A percentile compares a stretch with the other conserved stretches of the same genome.
Conservation (phyloP, 306 rosid genomes). For the Lathyrus sativus region DNA sequence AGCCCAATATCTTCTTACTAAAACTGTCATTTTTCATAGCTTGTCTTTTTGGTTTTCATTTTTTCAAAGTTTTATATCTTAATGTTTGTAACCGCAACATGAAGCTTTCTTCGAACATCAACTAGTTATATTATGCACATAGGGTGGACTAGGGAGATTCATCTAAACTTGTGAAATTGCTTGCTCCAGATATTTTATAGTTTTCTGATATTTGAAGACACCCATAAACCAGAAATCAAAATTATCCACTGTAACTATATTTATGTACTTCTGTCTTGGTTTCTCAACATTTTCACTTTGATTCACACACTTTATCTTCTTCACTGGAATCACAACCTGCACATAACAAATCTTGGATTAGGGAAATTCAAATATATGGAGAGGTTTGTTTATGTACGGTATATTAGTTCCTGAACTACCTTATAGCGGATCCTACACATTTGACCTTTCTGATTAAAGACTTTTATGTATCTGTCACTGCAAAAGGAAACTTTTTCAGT, state of each 20-base stretch:
- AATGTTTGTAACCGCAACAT: slow-evolving; percentile 1
- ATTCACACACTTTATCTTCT: slow-evolving; percentile 21
- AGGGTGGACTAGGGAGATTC: slow-evolving; percentile 12
- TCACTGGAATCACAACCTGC: slow-evolving; percentile 37
- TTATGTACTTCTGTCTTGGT: too few species aligned
- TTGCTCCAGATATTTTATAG: slow-evolving; percentile 22
- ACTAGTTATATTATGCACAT: too few species aligned
- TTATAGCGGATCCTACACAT: slow-evolving; percentile 41
- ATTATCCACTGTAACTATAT: too few species aligned
- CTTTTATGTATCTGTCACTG: too few species aligned
- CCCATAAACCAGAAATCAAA: too few species aligned
- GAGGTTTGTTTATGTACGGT: neutral
- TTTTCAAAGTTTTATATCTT: slow-evolving; percentile 51
- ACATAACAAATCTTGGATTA: slow-evolving; percentile 9
- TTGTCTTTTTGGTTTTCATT: neutral
- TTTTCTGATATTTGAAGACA: too few species aligned
- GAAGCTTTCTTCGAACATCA: neutral
- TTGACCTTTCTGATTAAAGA: neutral
- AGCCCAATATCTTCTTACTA: slow-evolving; percentile 31
- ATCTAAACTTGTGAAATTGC: slow-evolving; percentile 33
- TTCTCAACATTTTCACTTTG: too few species aligned
- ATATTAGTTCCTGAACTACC: slow-evolving; percentile 20
- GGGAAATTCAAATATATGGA: slow-evolving; percentile 14
- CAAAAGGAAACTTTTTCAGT: too few species aligned
- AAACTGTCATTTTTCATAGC: neutral